phyloP scores from a whole-genome alignment of 495 filamentous ascomycete genomes.

The Xeromyces bisporus region DNA sequence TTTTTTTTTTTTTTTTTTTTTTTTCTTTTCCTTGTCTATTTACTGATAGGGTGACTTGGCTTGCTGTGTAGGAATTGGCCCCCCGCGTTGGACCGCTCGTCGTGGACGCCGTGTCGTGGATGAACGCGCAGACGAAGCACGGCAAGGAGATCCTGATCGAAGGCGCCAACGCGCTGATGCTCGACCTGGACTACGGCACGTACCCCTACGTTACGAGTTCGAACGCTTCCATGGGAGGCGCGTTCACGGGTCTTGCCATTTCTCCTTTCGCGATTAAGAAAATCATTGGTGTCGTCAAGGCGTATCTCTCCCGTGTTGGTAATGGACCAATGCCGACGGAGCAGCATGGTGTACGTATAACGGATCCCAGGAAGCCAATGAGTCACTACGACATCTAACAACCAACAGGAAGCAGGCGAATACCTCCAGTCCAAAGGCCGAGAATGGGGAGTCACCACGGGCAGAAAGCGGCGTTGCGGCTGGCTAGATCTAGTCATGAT shows the following conservation, averaged over 20 bases:
- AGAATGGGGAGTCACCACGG: slow-evolving; percentile 72
- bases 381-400: slow-evolving; percentile 1
- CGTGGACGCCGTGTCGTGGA: neutral
- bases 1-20: neutral
- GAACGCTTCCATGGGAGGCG: slow-evolving; percentile 58
- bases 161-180: slow-evolving; percentile 76
- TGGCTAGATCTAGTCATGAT: slow-evolving; percentile 85
- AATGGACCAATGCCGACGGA: slow-evolving; percentile 78
- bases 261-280: slow-evolving; percentile 32
- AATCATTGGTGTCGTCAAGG: slow-evolving; percentile 79
- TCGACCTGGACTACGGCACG: slow-evolving; percentile 61
- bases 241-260: slow-evolving; percentile 51
- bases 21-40: slow-evolving; percentile 1
- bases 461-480: slow-evolving; percentile 67
- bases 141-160: slow-evolving; percentile 50
- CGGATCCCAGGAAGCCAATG: slow-evolving; percentile 12
- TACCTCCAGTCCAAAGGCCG: slow-evolving; percentile 45
- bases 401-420: slow-evolving; percentile 30
- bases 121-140: neutral
- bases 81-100: neutral
- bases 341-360: slow-evolving; percentile 33
- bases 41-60: too few relatives aligned
- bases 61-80: neutral
- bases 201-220: slow-evolving; percentile 79
- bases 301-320: slow-evolving; percentile 58